Evolutionary conservation across 2,329 filamentous ascomycete genomes (phyloP).

Genomic region (Lojkania enalia): DNA sequence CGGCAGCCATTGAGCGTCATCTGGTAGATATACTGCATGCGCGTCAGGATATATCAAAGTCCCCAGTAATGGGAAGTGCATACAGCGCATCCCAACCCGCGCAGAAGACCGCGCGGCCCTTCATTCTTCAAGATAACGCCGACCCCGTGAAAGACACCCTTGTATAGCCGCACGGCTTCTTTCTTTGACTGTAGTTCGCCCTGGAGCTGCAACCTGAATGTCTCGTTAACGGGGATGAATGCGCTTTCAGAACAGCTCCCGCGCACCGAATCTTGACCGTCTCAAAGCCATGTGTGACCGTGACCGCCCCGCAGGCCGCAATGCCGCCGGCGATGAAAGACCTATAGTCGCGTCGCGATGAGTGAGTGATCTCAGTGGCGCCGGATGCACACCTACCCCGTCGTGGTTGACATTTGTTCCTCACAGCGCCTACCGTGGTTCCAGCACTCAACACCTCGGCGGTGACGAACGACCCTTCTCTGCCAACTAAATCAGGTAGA

Average conservation of each 20-base stretch:
- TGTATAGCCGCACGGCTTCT: conserved; percentile 85
- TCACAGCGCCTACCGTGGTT: background rate
- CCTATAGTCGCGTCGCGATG: conserved; percentile 45
- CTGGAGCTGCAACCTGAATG: conserved; percentile 82
- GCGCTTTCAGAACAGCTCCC: conserved; percentile 1
- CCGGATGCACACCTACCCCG: conserved; percentile 41
- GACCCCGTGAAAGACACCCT: conserved; percentile 87
- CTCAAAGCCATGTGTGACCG: conserved; percentile 96
- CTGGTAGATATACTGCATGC: conserved; percentile 81
- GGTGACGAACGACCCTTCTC: too few relatives aligned
- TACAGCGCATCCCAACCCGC: conserved; percentile 83
- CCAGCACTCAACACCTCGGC: too few relatives aligned
- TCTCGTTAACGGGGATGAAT: conserved; percentile 22
- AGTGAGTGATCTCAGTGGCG: background rate
- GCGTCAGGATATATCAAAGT: conserved; percentile 11
- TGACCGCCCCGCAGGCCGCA: conserved; percentile 95
- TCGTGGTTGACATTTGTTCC: conserved; percentile 51
- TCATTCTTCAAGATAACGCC: conserved; percentile 89
- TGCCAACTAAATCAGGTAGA: too few relatives aligned
- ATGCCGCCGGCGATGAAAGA: conserved; percentile 96
- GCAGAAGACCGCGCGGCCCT: conserved; percentile 80
- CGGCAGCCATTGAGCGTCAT: conserved; percentile 95
- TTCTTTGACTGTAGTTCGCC: conserved; percentile 89
- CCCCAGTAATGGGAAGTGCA: conserved; percentile 14
- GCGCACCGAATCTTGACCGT: conserved; percentile 94